These are phyloP conservation scores for Fusarium liriodendri DNA, from an alignment of 2,329 filamentous ascomycete species.

Conservation along the genomic window DNA sequence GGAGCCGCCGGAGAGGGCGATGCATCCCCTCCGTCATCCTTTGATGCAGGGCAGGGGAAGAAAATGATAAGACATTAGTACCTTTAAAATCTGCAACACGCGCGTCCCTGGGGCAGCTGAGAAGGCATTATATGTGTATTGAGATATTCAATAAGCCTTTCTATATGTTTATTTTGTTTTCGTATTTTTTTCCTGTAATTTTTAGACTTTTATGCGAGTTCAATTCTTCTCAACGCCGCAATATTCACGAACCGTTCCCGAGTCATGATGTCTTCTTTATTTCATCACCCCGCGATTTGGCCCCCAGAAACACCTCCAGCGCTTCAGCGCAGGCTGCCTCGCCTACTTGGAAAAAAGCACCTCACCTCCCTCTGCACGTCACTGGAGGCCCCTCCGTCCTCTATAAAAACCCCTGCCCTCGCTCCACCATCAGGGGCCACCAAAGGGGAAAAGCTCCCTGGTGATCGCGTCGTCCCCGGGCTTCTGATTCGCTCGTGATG, in stretches of 20 bases:
- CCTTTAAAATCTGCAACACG: neutral
- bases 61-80: neutral
- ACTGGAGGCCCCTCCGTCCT: conserved; percentile 25
- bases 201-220: neutral
- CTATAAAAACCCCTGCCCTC: conserved; percentile 1
- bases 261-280: neutral
- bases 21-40: neutral
- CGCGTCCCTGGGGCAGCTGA: neutral
- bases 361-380: conserved; percentile 19
- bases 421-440: conserved; percentile 28
- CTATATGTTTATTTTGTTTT: accelerated
- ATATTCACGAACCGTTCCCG: neutral
- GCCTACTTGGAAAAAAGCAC: conserved; percentile 6
- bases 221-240: neutral
- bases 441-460: conserved; percentile 8
- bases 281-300: neutral
- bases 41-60: neutral
- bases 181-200: neutral
- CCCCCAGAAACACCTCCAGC: neutral
- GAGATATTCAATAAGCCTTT: neutral
- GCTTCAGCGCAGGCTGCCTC: conserved; percentile 18
- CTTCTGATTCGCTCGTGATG: conserved; percentile 47
- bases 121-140: accelerated
- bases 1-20: neutral
- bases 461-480: conserved; percentile 13